Conservation (phyloP, 768 basidiomycete species). For the Boletellus sp. region DNA sequence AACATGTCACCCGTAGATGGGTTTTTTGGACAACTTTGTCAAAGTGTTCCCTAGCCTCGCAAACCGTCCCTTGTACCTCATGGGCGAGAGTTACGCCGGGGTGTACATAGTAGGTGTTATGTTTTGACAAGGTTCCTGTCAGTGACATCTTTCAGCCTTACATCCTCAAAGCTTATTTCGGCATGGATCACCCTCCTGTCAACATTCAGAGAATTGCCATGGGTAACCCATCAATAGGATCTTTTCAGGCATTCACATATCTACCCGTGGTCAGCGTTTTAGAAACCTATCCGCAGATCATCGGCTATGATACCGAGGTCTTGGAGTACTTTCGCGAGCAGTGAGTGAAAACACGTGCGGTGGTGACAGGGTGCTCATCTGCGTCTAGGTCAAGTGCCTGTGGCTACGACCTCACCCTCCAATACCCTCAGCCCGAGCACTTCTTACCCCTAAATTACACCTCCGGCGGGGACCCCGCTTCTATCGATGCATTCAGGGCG, state of each 20-base stretch:
- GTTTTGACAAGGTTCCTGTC: not conserved
- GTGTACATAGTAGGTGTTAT: slow-evolving; percentile 54
- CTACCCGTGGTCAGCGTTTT: slow-evolving; percentile 58
- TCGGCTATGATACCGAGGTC: slow-evolving; percentile 65
- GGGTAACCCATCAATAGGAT: slow-evolving; percentile 61
- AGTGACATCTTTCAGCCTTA: slow-evolving; percentile 50
- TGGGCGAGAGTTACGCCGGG: slow-evolving; percentile 76
- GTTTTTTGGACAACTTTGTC: slow-evolving; percentile 67
- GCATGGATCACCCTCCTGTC: slow-evolving; percentile 59
- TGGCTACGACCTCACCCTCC: slow-evolving; percentile 61
- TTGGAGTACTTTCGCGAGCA: slow-evolving; percentile 67
- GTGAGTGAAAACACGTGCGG: slow-evolving; percentile 37
- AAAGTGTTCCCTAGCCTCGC: slow-evolving; percentile 70
- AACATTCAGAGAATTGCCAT: slow-evolving; percentile 66
- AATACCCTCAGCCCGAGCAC: slow-evolving; percentile 59
- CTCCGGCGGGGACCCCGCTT: slow-evolving; percentile 12
- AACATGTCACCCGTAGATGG: slow-evolving; percentile 44
- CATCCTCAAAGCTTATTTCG: slow-evolving; percentile 70
- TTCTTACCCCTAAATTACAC: slow-evolving; percentile 37
- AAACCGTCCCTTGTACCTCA: slow-evolving; percentile 61
- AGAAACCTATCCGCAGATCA: slow-evolving; percentile 73
- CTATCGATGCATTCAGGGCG: slow-evolving; percentile 2
- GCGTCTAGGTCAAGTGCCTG: slow-evolving; percentile 53
- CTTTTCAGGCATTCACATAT: slow-evolving; percentile 47
- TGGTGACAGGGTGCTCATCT: not conserved